Base-by-base conservation (phyloP, 495 filamentous ascomycete species). In the Penicillium psychrofluorescens region DNA sequence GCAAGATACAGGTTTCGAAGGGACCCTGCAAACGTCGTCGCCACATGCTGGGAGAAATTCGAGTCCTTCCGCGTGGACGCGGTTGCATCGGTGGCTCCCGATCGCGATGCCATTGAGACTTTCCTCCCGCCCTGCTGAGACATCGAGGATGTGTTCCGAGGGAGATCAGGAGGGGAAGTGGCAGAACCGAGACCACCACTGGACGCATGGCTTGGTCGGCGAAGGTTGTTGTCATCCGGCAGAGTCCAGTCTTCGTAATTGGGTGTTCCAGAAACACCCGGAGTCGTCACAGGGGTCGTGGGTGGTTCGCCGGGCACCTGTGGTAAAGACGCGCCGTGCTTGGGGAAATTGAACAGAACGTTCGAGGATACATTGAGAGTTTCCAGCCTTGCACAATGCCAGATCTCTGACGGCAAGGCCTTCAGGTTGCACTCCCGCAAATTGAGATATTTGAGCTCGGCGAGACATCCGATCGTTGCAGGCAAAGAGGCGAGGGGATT, bases 311-410 rank as follows among this genome's bases (percentile, higher is more conserved):
- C 74, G 12, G 79, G 78, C 22, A 79, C 51, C 44, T 78, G 71
- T 4, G 84, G 80, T 12, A 73, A 59, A 11, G 80, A 71, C 28
- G 80, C 79, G 14, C 79, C 79, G 36, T 81, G 86, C 50, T 95
- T 96, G 0, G 92, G 92, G 54, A 99, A 97, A 41, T 72, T 79
- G 13, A 88, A 83, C 4, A 99, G 67, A 8, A 96, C 78, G 52
- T 99, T 99, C 7, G 92, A 94, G 2, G 90, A 96, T 12, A 95
- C 82, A 62, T 99, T 99, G 38, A 99, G 75, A 0, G 85, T 88
- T 58, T 95, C 89, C 43, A 99, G 66, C 53, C 83, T 89, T 46
- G 79, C 78, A 36, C 90, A 87, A 72, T 85, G 86, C 92, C 92
- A 99, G 10, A 97, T 73, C 52, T 99, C 92, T 52, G 86, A 79